Conservation (phyloP, 2,329 filamentous ascomycete species). For the Trichoderma semiorbis region DNA sequence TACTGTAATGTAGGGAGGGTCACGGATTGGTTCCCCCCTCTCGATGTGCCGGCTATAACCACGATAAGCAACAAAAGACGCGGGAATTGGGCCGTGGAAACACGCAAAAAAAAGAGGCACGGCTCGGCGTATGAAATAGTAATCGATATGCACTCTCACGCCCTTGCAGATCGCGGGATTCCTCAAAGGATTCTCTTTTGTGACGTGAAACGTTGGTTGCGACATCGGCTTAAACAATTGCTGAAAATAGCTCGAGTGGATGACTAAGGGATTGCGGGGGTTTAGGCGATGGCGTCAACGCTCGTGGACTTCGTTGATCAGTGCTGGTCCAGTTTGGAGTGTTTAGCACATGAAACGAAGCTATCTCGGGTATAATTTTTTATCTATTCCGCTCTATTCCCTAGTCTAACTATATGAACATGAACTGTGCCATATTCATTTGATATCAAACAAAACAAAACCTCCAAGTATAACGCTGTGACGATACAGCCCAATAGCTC, state of each 20-base stretch:
- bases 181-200: neutral
- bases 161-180: neutral
- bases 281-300: constrained; percentile 18
- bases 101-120: neutral
- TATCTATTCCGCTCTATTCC: neutral
- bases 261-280: constrained; percentile 9
- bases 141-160: neutral
- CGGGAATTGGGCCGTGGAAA: neutral
- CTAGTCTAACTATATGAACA: neutral
- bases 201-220: constrained; percentile 8
- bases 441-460: neutral
- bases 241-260: neutral
- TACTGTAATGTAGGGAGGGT: neutral
- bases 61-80: neutral
- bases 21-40: neutral
- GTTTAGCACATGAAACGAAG: neutral
- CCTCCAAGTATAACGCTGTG: neutral
- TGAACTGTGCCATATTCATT: neutral
- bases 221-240: constrained; percentile 18
- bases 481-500: neutral
- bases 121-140: neutral
- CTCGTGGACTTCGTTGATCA: neutral
- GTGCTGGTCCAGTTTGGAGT: neutral
- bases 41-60: neutral
- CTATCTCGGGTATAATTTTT: neutral